phyloP scores from a whole-genome alignment of 1,284 basidiomycete genomes.

The Microbotryum scabiosae region DNA sequence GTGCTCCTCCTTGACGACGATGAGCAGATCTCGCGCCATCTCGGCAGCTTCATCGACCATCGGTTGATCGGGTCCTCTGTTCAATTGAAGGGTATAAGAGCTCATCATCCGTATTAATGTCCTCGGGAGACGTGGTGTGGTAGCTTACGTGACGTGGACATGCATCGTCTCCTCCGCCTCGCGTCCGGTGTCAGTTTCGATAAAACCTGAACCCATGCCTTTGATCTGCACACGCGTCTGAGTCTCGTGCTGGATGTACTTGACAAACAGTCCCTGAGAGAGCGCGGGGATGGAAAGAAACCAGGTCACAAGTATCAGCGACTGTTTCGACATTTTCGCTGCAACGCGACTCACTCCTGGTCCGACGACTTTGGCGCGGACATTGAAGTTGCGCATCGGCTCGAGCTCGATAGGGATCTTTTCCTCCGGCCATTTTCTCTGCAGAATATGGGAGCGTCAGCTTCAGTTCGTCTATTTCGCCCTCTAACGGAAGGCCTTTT shows the following conservation, averaged over 20 bases:
- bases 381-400: constrained; percentile 89
- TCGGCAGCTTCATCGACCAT: constrained; percentile 80
- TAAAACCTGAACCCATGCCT: constrained; percentile 86
- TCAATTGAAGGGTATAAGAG: neutral
- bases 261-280: constrained; percentile 83
- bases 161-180: constrained; percentile 90
- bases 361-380: constrained; percentile 93
- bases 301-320: neutral
- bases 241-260: constrained; percentile 96
- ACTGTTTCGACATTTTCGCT: neutral
- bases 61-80: constrained; percentile 75
- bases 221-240: constrained; percentile 97
- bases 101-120: neutral
- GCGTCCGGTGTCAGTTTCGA: constrained; percentile 84
- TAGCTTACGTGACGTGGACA: constrained; percentile 74
- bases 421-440: constrained; percentile 92
- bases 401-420: constrained; percentile 82
- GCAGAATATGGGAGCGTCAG: constrained; percentile 13
- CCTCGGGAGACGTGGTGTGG: neutral
- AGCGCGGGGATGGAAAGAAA: neutral
- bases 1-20: constrained; percentile 76
- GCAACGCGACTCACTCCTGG: constrained; percentile 56
- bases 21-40: constrained; percentile 77
- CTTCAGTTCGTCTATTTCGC: neutral
- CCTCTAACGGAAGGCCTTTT: constrained; percentile 3